These are phyloP conservation scores for Lactuca saligna DNA, from an alignment of 129 eudicot species.

Conservation along the genomic window DNA sequence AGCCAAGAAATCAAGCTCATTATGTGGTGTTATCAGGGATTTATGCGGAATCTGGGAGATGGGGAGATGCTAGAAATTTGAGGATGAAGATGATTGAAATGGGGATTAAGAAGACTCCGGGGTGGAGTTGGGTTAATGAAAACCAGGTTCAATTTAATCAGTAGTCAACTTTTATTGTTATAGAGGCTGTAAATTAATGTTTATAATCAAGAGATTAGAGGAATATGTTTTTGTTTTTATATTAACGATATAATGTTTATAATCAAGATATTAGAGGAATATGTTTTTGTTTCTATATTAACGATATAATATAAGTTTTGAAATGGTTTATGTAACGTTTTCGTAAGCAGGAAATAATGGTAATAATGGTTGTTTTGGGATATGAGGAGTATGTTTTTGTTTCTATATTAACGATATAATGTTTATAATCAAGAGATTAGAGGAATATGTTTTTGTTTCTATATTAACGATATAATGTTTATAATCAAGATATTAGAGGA, in stretches of 20 bases:
- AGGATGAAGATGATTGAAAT: constrained; percentile 45
- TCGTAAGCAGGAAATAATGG: not conserved
- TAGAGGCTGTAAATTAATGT: not conserved
- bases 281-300: too few relatives aligned
- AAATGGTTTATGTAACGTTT: too few relatives aligned
- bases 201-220: not conserved
- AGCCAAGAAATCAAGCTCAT: constrained; percentile 58
- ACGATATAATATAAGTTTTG: too few relatives aligned
- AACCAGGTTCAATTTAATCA: constrained; percentile 4
- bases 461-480: too few relatives aligned
- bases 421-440: not conserved
- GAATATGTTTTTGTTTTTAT: too few relatives aligned
- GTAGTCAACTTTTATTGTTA: too few relatives aligned
- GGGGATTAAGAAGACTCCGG: constrained; percentile 50
- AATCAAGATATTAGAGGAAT: not conserved
- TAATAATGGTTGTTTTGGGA: not conserved
- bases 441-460: too few relatives aligned
- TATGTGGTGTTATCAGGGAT: constrained; percentile 59
- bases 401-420: too few relatives aligned
- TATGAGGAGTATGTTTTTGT: too few relatives aligned
- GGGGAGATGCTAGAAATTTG: constrained; percentile 57
- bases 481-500: not conserved
- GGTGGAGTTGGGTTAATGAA: constrained; percentile 59
- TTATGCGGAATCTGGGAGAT: constrained; percentile 58
- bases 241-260: too few relatives aligned